A percentile compares a stretch with the other conserved stretches of the same genome.
Conservation (phyloP, 345 rosid species). For the Brassica carinata region DNA sequence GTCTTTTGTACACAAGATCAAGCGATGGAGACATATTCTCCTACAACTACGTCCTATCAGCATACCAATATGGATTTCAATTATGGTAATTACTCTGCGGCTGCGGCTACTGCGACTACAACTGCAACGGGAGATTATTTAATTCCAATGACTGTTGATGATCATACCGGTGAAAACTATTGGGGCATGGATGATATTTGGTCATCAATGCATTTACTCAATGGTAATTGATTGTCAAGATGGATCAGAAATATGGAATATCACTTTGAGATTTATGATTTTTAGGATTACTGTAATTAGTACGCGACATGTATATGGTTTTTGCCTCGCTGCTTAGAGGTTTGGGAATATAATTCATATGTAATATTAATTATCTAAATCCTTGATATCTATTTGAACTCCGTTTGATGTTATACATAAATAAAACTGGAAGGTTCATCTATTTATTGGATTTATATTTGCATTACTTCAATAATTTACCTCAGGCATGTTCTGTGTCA, state of each 20-base stretch:
- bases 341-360: background rate
- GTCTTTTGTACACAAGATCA: slow-evolving; percentile 3
- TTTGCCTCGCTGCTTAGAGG: background rate
- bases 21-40: slow-evolving; percentile 2
- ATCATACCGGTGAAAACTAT: slow-evolving; percentile 1
- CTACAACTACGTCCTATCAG: background rate
- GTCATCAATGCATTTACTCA: slow-evolving; percentile 3
- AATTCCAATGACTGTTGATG: background rate
- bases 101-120: background rate
- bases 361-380: background rate
- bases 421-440: background rate
- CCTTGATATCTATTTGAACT: background rate
- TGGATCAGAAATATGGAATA: background rate
- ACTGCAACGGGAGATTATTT: background rate
- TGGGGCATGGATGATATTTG: slow-evolving; percentile 7
- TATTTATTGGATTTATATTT: background rate
- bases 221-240: background rate
- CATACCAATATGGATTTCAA: background rate
- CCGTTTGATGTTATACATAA: background rate
- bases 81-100: background rate
- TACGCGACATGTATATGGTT: slow-evolving; percentile 1
- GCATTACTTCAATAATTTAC: background rate
- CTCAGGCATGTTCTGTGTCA: background rate
- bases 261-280: background rate
- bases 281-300: background rate